A percentile compares a stretch with the other conserved stretches of the same genome.
Evolutionary conservation across 768 basidiomycete species (phyloP).

Genomic region (Cyclocybe aegerita): DNA sequence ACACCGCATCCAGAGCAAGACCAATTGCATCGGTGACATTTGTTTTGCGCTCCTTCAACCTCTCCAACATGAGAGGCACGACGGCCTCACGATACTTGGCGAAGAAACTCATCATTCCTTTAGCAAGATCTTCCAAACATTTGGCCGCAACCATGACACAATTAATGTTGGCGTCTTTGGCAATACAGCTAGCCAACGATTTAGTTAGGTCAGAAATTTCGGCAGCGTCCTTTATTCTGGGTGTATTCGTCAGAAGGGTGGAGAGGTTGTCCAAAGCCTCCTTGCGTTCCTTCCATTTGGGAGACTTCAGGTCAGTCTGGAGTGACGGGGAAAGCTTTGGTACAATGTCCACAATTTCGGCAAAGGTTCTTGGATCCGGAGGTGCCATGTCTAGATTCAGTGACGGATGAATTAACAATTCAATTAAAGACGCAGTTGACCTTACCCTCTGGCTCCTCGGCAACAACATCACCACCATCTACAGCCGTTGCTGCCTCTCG

Average conservation of each 20-base stretch:
- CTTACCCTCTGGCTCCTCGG: constrained; percentile 49
- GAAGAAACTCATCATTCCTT: constrained; percentile 75
- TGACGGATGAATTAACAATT: constrained; percentile 10
- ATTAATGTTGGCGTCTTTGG: constrained; percentile 91
- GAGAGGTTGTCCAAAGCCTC: constrained; percentile 85
- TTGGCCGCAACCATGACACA: constrained; percentile 89
- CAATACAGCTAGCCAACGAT: constrained; percentile 77
- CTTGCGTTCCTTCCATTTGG: constrained; percentile 98
- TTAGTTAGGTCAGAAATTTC: constrained; percentile 77
- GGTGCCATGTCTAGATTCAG: constrained; percentile 43
- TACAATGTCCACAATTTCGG: constrained; percentile 80
- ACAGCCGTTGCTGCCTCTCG: constrained; percentile 59
- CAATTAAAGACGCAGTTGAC: constrained; percentile 2
- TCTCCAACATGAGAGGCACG: constrained; percentile 78
- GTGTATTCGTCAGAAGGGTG: constrained; percentile 63
- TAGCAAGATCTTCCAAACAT: constrained; percentile 83
- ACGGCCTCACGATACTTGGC: constrained; percentile 70
- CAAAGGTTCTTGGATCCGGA: constrained; percentile 76
- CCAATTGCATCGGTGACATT: constrained; percentile 90
- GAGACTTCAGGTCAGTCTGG: constrained; percentile 74
- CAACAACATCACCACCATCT: constrained; percentile 35
- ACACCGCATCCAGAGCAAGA: constrained; percentile 85
- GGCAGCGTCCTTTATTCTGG: constrained; percentile 76
- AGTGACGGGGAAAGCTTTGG: constrained; percentile 75
- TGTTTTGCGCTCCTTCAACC: constrained; percentile 91